Conservation (phyloP, 495 filamentous ascomycete species). For the Hypoxylon rickii region DNA sequence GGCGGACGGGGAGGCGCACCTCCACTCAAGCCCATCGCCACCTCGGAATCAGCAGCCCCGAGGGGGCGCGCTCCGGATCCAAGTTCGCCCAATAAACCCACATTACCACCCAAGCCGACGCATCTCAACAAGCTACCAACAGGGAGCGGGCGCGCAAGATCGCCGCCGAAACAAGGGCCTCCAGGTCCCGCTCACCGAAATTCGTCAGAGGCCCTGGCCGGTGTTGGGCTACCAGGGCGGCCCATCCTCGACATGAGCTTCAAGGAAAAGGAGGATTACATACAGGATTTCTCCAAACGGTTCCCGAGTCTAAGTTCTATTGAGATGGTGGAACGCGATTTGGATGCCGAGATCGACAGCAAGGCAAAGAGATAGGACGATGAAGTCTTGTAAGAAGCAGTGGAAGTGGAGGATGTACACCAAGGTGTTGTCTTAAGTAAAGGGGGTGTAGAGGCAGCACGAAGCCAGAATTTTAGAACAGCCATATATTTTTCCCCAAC, state of each 20-base stretch:
- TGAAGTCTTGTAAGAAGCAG: no score
- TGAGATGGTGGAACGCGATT: slow-evolving; percentile 75
- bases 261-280: slow-evolving; percentile 58
- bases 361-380: slow-evolving; percentile 17
- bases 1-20: slow-evolving; percentile 16
- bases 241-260: slow-evolving; percentile 51
- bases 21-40: slow-evolving; percentile 29
- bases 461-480: no score
- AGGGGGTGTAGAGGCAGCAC: no score
- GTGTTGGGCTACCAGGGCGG: slow-evolving; percentile 48
- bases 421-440: no score
- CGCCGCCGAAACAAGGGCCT: slow-evolving; percentile 41
- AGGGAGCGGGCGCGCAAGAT: slow-evolving; percentile 36
- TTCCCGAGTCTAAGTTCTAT: slow-evolving; percentile 80
- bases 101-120: slow-evolving; percentile 50
- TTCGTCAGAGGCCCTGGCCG: slow-evolving; percentile 43
- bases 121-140: slow-evolving; percentile 56
- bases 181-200: slow-evolving; percentile 17
- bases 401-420: no score
- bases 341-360: slow-evolving; percentile 35
- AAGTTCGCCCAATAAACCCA: slow-evolving; percentile 29
- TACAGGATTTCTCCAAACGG: slow-evolving; percentile 72
- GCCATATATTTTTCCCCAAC: no score
- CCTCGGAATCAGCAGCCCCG: slow-evolving; percentile 24
- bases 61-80: slow-evolving; percentile 27